These are phyloP conservation scores for Tilletia caries DNA, from an alignment of 1,284 basidiomycete genomes.

Conservation along the genomic window DNA sequence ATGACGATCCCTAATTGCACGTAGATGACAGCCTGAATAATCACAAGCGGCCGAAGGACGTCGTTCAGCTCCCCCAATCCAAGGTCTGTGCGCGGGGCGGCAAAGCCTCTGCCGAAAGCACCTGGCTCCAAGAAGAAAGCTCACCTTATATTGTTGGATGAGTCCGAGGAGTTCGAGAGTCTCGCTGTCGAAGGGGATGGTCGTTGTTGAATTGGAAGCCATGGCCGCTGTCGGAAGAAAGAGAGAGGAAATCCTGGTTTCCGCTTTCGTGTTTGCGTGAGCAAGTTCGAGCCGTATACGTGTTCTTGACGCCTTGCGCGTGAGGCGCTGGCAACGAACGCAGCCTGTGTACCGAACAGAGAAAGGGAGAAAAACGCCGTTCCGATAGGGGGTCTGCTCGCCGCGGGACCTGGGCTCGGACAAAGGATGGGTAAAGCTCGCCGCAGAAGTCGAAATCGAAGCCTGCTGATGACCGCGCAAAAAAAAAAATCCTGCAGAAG, in stretches of 20 bases:
- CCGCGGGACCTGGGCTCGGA: too few species aligned
- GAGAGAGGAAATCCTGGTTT: background rate
- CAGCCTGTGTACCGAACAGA: too few species aligned
- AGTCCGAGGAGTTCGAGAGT: background rate
- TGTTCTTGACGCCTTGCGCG: too few species aligned
- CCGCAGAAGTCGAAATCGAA: too few species aligned
- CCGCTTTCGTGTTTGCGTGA: background rate
- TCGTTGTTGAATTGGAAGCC: background rate
- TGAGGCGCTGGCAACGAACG: too few species aligned
- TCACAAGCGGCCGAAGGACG: background rate
- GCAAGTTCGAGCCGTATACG: too few species aligned
- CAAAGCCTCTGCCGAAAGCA: too few species aligned
- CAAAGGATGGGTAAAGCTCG: too few species aligned
- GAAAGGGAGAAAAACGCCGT: too few species aligned
- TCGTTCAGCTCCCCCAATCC: background rate
- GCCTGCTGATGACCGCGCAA: background rate
- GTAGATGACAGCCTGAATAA: conserved; percentile 9
- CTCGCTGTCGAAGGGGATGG: background rate
- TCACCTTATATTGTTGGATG: conserved; percentile 2
- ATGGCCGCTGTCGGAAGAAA: background rate
- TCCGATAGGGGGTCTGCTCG: too few species aligned
- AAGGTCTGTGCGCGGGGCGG: too few species aligned
- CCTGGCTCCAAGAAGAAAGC: too few species aligned
- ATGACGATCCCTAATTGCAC: conserved; percentile 10
- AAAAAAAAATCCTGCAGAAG: background rate